These are phyloP conservation scores for Pezicula neosporulosa DNA, from an alignment of 2,329 filamentous ascomycete species.

Conservation along the genomic window DNA sequence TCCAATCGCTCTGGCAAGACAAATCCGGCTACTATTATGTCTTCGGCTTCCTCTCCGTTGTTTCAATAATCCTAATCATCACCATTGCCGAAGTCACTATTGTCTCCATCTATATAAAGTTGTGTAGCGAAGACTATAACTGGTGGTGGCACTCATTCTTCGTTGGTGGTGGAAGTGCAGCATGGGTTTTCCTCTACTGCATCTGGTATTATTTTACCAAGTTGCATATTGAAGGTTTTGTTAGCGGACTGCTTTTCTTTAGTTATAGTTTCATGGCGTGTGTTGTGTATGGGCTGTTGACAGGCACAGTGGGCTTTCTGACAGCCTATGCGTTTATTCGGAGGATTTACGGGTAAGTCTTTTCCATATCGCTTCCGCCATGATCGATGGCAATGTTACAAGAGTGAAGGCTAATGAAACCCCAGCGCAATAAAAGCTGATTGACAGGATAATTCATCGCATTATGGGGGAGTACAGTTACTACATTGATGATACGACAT, in stretches of 20 bases:
- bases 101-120: constrained; percentile 76
- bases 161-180: constrained; percentile 69
- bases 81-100: constrained; percentile 82
- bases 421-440: constrained; percentile 19
- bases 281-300: constrained; percentile 74
- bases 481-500: too few species aligned
- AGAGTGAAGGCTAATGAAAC: too few species aligned
- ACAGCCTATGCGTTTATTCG: constrained; percentile 81
- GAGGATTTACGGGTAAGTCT: constrained; percentile 72
- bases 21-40: constrained; percentile 92
- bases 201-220: constrained; percentile 81
- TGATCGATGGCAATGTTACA: too few species aligned
- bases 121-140: constrained; percentile 82
- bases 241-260: constrained; percentile 80
- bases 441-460: constrained; percentile 1
- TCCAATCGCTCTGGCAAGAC: constrained; percentile 85
- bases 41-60: constrained; percentile 78
- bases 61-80: constrained; percentile 67
- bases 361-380: not conserved
- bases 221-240: constrained; percentile 76
- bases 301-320: constrained; percentile 81
- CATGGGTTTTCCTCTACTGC: constrained; percentile 83
- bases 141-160: constrained; percentile 94
- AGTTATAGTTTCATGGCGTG: constrained; percentile 81
- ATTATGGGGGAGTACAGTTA: too few species aligned